Evolutionary conservation across 768 basidiomycete species (phyloP).

Genomic region (Suillus spraguei): DNA sequence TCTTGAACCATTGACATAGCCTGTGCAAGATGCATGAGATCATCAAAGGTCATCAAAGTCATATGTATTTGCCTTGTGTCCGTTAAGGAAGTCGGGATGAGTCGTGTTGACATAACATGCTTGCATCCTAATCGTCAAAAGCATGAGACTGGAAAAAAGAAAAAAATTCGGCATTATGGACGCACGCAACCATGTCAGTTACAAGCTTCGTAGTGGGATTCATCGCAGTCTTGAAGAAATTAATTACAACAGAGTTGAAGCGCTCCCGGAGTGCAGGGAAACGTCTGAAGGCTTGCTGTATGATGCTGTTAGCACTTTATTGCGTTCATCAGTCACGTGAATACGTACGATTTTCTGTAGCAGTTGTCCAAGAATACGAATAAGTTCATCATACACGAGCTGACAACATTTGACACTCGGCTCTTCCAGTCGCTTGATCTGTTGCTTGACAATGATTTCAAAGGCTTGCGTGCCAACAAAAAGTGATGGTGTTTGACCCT

Average conservation of each 20-base stretch:
- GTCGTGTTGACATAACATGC: conserved; percentile 99
- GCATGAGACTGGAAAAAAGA: conserved; percentile 8
- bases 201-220: conserved; percentile 94
- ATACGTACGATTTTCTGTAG: conserved; percentile 82
- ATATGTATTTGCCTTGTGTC: conserved; percentile 67
- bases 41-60: conserved; percentile 2
- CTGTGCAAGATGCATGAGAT: conserved; percentile 35
- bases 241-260: conserved; percentile 94
- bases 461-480: conserved; percentile 98
- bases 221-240: conserved; percentile 96
- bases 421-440: conserved; percentile 96
- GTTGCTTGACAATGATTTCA: conserved; percentile 98
- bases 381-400: conserved; percentile 95
- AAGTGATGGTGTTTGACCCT: conserved; percentile 95
- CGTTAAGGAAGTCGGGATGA: conserved; percentile 97
- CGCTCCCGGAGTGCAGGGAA: conserved; percentile 96
- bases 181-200: conserved; percentile 86
- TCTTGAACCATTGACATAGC: conserved; percentile 90
- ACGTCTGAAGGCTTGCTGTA: conserved; percentile 91
- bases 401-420: conserved; percentile 93
- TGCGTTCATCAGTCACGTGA: background rate
- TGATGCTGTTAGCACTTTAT: conserved; percentile 11
- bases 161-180: conserved; percentile 20
- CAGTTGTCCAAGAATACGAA: conserved; percentile 91
- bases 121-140: conserved; percentile 71